A percentile compares a stretch with the other conserved stretches of the same genome.
Evolutionary conservation across 192 early-diverging fungal genomes (phyloP).

Genomic region (Coemansia sp.): DNA sequence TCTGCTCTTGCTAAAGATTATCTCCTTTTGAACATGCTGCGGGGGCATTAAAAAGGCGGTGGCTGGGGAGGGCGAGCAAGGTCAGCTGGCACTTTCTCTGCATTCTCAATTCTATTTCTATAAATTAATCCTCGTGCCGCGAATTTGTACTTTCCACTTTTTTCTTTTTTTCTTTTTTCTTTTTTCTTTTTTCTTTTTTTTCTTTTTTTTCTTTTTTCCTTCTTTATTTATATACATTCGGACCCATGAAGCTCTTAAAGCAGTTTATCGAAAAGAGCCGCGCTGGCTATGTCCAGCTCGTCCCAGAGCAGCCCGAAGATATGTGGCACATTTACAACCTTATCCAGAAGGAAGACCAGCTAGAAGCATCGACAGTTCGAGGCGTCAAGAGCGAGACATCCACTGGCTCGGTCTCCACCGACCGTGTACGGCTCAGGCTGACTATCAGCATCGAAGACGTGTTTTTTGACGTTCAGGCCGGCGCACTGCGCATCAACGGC

Average conservation of each 20-base stretch:
- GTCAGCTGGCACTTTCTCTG: neutral
- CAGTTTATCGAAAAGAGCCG: constrained; percentile 74
- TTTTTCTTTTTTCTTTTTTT: too few relatives aligned
- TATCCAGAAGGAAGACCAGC: constrained; percentile 79
- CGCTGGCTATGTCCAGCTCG: constrained; percentile 78
- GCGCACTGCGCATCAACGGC: constrained; percentile 84
- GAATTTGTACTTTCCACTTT: neutral
- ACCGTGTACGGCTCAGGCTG: constrained; percentile 73
- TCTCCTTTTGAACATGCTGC: neutral
- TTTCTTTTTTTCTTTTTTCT: too few relatives aligned
- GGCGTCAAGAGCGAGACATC: constrained; percentile 83
- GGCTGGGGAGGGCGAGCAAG: neutral
- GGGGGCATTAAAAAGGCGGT: too few relatives aligned
- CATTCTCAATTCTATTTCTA: neutral
- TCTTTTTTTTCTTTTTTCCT: too few relatives aligned
- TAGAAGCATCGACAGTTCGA: constrained; percentile 86
- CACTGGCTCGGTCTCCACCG: constrained; percentile 86
- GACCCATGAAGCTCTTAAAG: constrained; percentile 67
- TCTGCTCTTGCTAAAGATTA: neutral
- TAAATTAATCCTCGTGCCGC: neutral
- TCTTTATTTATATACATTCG: too few relatives aligned
- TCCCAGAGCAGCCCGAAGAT: constrained; percentile 90
- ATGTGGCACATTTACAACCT: constrained; percentile 97
- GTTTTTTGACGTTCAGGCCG: constrained; percentile 87
- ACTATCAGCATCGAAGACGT: constrained; percentile 83